These are phyloP conservation scores for Aegilops bicornis DNA, from an alignment of 176 grass and related monocot genomes.

Conservation along the genomic window DNA sequence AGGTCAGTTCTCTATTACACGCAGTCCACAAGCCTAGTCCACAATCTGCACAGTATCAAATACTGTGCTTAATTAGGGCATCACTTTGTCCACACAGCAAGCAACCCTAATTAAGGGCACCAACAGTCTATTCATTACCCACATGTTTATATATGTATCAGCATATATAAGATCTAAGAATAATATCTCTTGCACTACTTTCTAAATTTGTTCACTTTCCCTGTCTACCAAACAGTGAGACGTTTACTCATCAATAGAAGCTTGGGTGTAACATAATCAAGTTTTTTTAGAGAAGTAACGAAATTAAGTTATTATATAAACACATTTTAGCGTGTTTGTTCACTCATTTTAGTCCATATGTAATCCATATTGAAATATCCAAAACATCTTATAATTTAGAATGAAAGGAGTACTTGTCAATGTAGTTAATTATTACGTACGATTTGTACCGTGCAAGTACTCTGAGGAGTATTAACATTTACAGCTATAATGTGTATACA, in stretches of 20 bases:
- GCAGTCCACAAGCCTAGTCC: neutral
- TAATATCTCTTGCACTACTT: constrained; percentile 13
- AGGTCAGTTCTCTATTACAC: neutral
- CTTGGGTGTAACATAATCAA: neutral
- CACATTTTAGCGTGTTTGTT: too few species aligned
- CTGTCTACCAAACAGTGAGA: constrained; percentile 12
- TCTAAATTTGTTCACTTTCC: constrained; percentile 4
- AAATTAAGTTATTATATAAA: neutral
- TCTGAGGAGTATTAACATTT: neutral
- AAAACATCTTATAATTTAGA: too few species aligned
- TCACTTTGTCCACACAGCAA: constrained; percentile 20
- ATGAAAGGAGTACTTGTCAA: neutral
- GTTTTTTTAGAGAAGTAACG: neutral
- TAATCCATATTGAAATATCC: too few species aligned
- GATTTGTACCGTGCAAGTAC: neutral
- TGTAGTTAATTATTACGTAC: neutral
- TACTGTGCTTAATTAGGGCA: neutral
- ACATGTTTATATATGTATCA: neutral
- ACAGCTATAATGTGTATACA: neutral
- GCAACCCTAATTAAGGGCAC: constrained; percentile 12
- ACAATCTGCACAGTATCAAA: neutral
- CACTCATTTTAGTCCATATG: too few species aligned
- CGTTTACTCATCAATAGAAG: neutral
- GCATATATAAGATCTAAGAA: neutral
- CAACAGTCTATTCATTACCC: neutral